Evolutionary conservation across 805 yeast genomes (phyloP).

Genomic region (Saturnispora dispora): DNA sequence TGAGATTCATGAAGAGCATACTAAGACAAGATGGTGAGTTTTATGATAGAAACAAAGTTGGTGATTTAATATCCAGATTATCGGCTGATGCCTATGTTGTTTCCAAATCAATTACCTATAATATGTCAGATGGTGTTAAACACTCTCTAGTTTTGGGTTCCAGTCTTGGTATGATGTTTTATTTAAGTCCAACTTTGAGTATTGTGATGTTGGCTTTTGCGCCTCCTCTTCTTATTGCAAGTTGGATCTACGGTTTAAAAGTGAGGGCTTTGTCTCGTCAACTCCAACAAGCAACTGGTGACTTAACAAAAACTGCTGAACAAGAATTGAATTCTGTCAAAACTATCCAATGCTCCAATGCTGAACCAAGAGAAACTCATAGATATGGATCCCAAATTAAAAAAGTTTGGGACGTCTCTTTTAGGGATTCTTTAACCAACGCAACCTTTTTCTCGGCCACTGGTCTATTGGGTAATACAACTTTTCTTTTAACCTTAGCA

Average conservation of each 20-base stretch:
- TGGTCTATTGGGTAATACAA: slow-evolving; percentile 75
- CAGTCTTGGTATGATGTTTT: slow-evolving; percentile 86
- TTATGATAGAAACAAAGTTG: slow-evolving; percentile 82
- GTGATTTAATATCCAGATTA: slow-evolving; percentile 81
- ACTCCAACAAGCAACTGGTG: slow-evolving; percentile 80
- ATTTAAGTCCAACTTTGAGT: slow-evolving; percentile 72
- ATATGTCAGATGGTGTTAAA: slow-evolving; percentile 84
- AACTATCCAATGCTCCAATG: slow-evolving; percentile 87
- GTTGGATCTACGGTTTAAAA: slow-evolving; percentile 73
- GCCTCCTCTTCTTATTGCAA: slow-evolving; percentile 78
- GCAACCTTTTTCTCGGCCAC: slow-evolving; percentile 77
- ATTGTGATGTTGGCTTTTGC: slow-evolving; percentile 67
- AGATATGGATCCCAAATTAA: slow-evolving; percentile 67
- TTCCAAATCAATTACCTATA: slow-evolving; percentile 76
- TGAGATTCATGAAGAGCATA: slow-evolving; percentile 67
- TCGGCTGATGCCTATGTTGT: slow-evolving; percentile 88
- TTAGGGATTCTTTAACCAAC: slow-evolving; percentile 70
- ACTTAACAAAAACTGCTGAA: slow-evolving; percentile 81
- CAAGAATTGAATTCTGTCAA: slow-evolving; percentile 79
- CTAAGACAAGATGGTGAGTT: slow-evolving; percentile 84
- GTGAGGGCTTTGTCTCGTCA: slow-evolving; percentile 67
- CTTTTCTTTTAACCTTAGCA: slow-evolving; percentile 64
- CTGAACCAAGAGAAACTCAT: slow-evolving; percentile 69
- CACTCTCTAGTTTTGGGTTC: slow-evolving; percentile 73
- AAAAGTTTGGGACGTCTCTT: slow-evolving; percentile 58